Conservation (phyloP, 1,284 basidiomycete genomes). For the Papiliotrema fonsecae region DNA sequence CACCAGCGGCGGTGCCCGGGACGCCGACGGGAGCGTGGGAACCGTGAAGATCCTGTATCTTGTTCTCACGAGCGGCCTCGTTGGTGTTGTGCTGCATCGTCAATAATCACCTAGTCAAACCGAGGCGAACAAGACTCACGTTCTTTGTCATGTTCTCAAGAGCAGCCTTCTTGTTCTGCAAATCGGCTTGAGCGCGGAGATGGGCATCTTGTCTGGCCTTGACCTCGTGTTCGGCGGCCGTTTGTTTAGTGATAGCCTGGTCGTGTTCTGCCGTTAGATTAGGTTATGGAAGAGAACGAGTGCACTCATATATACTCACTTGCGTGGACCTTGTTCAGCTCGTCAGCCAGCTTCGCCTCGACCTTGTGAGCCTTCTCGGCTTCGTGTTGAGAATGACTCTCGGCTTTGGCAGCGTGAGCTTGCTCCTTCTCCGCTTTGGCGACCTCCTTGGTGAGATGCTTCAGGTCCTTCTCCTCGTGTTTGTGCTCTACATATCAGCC, state of each 20-base stretch:
- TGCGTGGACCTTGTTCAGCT: conserved; percentile 29
- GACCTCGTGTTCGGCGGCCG: conserved; percentile 21
- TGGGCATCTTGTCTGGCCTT: conserved; percentile 20
- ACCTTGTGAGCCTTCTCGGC: conserved; percentile 35
- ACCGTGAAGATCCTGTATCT: conserved; percentile 14
- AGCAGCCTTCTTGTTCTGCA: conserved; percentile 23
- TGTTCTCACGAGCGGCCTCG: conserved; percentile 15
- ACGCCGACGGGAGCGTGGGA: not conserved
- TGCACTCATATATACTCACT: conserved; percentile 18
- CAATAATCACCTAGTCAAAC: not conserved
- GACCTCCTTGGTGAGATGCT: conserved; percentile 35
- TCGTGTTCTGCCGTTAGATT: conserved; percentile 25
- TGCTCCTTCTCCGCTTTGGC: conserved; percentile 36
- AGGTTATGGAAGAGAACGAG: not conserved
- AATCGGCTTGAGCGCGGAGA: conserved; percentile 17
- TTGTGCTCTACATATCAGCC: conserved; percentile 21
- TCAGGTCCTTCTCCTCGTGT: conserved; percentile 26
- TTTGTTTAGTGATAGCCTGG: conserved; percentile 19
- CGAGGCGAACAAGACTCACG: conserved; percentile 16
- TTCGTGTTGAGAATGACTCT: conserved; percentile 17
- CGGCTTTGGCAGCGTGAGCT: conserved; percentile 31
- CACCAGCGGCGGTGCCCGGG: conserved; percentile 1
- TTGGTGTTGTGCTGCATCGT: conserved; percentile 15
- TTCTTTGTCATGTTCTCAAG: conserved; percentile 21
- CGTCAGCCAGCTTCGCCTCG: conserved; percentile 29